These are phyloP conservation scores for Flaveria brownii DNA, from an alignment of 129 eudicot species.

Conservation along the genomic window DNA sequence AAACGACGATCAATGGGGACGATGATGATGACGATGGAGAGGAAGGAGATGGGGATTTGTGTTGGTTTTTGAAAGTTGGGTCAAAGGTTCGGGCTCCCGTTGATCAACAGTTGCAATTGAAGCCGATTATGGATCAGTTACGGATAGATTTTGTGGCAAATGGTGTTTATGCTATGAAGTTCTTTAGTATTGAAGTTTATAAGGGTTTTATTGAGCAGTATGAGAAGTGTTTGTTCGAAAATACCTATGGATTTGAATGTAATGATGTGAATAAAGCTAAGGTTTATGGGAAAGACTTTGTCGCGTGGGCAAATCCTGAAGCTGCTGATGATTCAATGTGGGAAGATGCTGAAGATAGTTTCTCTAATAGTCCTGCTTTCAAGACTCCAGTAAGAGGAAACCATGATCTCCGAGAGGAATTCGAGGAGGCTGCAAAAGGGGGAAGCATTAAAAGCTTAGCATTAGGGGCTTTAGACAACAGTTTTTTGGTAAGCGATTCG, in stretches of 20 bases:
- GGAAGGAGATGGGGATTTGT: slow-evolving; percentile 33
- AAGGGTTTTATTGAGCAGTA: slow-evolving; percentile 49
- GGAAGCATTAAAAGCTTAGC: slow-evolving; percentile 86
- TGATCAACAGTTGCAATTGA: slow-evolving; percentile 62
- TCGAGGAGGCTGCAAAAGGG: slow-evolving; percentile 84
- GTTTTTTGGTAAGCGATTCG: slow-evolving; percentile 78
- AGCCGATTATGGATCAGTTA: slow-evolving; percentile 59
- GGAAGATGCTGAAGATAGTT: slow-evolving; percentile 84
- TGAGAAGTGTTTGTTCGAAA: slow-evolving; percentile 86
- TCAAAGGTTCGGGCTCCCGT: slow-evolving; percentile 54
- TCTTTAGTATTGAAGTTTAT: slow-evolving; percentile 52
- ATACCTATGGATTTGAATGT: slow-evolving; percentile 63
- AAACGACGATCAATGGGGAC: slow-evolving; percentile 27
- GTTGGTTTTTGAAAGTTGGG: slow-evolving; percentile 82
- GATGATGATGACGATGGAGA: slow-evolving; percentile 50
- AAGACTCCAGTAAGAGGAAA: slow-evolving; percentile 41
- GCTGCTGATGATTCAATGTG: slow-evolving; percentile 93
- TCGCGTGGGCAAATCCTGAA: slow-evolving; percentile 86
- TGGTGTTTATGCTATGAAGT: slow-evolving; percentile 81
- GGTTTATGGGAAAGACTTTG: slow-evolving; percentile 88
- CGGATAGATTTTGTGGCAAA: slow-evolving; percentile 69
- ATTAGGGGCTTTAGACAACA: slow-evolving; percentile 86
- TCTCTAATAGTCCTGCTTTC: slow-evolving; percentile 44
- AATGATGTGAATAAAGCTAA: slow-evolving; percentile 65
- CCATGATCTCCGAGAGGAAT: slow-evolving; percentile 73